Evolutionary conservation across 768 basidiomycete genomes (phyloP).

Genomic region (Leccinum boreale): DNA sequence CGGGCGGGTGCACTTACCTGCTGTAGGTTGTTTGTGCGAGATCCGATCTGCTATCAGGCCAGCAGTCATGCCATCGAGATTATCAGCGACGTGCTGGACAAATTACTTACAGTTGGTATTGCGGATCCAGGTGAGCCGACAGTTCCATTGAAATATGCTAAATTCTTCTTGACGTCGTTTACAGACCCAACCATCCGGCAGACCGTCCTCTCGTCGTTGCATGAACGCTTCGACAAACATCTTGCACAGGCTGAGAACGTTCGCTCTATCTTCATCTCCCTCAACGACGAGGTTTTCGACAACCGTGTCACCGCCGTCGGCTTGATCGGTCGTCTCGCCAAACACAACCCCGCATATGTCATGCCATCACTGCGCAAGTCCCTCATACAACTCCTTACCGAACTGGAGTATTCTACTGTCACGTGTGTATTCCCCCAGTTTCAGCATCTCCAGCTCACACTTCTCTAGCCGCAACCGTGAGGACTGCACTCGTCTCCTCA

Average conservation of each 20-base stretch:
- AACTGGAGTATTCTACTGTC: conserved; percentile 93
- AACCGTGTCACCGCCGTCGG: conserved; percentile 89
- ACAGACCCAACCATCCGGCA: conserved; percentile 75
- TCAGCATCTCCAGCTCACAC: background rate
- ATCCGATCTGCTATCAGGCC: conserved; percentile 94
- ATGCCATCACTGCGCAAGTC: conserved; percentile 97
- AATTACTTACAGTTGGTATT: conserved; percentile 90
- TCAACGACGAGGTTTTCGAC: conserved; percentile 95
- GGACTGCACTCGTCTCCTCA: conserved; percentile 88
- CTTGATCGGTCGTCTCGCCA: conserved; percentile 89
- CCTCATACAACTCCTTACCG: conserved; percentile 92
- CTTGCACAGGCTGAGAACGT: conserved; percentile 98
- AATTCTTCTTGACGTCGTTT: conserved; percentile 4
- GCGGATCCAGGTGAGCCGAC: conserved; percentile 80
- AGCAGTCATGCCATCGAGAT: conserved; percentile 96
- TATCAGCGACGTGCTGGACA: conserved; percentile 97
- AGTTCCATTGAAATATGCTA: background rate
- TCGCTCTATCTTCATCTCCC: conserved; percentile 92
- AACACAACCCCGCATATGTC: conserved; percentile 97
- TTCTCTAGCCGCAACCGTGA: conserved; percentile 74
- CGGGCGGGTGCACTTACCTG: conserved; percentile 90
- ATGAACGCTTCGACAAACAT: conserved; percentile 94
- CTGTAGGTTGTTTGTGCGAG: conserved; percentile 86
- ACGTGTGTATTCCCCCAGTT: conserved; percentile 47
- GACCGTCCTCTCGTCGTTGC: conserved; percentile 81